phyloP scores from a whole-genome alignment of 2,329 filamentous ascomycete species.

The Aspergillus uvarum region DNA sequence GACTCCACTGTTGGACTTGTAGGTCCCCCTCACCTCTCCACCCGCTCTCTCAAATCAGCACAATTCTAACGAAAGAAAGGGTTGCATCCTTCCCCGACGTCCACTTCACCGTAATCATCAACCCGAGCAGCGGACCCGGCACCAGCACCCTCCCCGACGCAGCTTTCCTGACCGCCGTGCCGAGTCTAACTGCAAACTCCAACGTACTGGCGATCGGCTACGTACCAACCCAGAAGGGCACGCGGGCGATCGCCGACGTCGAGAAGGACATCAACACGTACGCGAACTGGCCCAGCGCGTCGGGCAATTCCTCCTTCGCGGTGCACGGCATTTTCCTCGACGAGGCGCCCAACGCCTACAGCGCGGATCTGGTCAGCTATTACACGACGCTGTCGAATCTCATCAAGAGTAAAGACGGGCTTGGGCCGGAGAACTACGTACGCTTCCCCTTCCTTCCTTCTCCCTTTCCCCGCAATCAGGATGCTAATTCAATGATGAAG shows the following conservation, averaged over 20 bases:
- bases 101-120: slow-evolving; percentile 24
- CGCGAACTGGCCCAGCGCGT: slow-evolving; percentile 9
- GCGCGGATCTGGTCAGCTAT: neutral
- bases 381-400: slow-evolving; percentile 2
- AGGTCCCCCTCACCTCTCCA: neutral
- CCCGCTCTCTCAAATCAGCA: neutral
- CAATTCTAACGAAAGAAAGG: neutral
- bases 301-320: slow-evolving; percentile 8
- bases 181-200: slow-evolving; percentile 3
- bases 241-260: slow-evolving; percentile 2
- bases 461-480: neutral
- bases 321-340: slow-evolving; percentile 17
- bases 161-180: slow-evolving; percentile 9
- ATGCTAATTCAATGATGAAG: slow-evolving; percentile 1
- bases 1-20: slow-evolving; percentile 18
- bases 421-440: slow-evolving; percentile 12
- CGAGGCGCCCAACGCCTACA: slow-evolving; percentile 9
- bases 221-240: slow-evolving; percentile 7
- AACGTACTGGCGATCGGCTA: slow-evolving; percentile 14
- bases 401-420: slow-evolving; percentile 4
- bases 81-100: slow-evolving; percentile 16
- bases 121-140: slow-evolving; percentile 21
- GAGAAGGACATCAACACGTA: slow-evolving; percentile 12
- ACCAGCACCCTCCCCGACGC: slow-evolving; percentile 7
- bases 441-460: too few relatives aligned